Evolutionary conservation across 2,329 filamentous ascomycete genomes (phyloP).

Genomic region (Diaporthe eres): DNA sequence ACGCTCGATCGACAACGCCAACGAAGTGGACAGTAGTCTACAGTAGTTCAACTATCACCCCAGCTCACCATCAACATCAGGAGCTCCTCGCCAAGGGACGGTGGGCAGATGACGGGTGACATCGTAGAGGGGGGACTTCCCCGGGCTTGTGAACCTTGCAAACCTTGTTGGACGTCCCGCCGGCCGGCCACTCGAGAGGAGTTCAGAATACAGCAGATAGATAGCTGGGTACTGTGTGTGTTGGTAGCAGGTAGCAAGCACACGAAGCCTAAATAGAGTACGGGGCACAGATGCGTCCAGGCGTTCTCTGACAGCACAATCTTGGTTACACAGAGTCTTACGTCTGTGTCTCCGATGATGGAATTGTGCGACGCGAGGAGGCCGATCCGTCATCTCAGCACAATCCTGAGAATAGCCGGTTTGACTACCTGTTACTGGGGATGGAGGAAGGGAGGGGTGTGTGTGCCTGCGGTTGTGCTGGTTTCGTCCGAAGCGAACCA

Average conservation of each 20-base stretch:
- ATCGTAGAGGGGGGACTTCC: background rate
- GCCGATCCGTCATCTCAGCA: slow-evolving; percentile 30
- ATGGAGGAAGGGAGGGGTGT: background rate
- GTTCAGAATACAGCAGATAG: background rate
- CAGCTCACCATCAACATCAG: background rate
- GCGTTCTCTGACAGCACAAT: slow-evolving; percentile 25
- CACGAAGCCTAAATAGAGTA: slow-evolving; percentile 30
- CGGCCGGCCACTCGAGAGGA: slow-evolving; percentile 1
- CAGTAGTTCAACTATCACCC: slow-evolving; percentile 1
- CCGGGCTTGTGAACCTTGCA: slow-evolving; percentile 20
- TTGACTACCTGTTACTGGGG: background rate
- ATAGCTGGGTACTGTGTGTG: background rate
- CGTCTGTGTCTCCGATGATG: slow-evolving; percentile 16
- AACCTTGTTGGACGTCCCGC: slow-evolving; percentile 11
- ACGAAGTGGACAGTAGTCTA: background rate
- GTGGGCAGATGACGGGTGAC: slow-evolving; percentile 20
- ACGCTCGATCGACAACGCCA: slow-evolving; percentile 24
- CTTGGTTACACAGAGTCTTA: slow-evolving; percentile 9
- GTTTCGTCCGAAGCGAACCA: slow-evolving; percentile 14
- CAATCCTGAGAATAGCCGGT: slow-evolving; percentile 25
- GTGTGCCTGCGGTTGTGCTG: slow-evolving; percentile 2
- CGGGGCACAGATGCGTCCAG: slow-evolving; percentile 15
- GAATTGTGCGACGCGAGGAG: slow-evolving; percentile 27
- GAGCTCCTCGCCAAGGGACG: slow-evolving; percentile 23
- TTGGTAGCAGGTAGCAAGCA: slow-evolving; percentile 19